phyloP scores from a whole-genome alignment of 2,329 filamentous ascomycete genomes.

The Xylariaceae sp. region DNA sequence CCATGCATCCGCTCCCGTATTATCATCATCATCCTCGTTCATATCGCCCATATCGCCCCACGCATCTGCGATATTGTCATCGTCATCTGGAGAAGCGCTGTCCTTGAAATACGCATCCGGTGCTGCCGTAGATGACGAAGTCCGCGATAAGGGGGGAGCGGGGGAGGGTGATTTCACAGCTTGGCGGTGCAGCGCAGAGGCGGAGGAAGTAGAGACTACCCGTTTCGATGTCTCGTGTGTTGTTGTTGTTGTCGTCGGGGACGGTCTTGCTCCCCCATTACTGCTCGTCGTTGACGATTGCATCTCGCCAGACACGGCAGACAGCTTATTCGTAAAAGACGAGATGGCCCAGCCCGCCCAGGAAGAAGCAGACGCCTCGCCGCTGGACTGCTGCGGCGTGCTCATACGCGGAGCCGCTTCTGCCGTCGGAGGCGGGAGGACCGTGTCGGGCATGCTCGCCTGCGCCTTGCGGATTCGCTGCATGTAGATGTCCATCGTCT shows the following conservation, averaged over 20 bases:
- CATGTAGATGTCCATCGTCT: constrained; percentile 82
- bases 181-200: constrained; percentile 56
- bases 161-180: constrained; percentile 48
- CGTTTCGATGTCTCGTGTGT: constrained; percentile 35
- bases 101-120: constrained; percentile 35
- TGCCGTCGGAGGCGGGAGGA: constrained; percentile 56
- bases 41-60: constrained; percentile 64
- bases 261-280: constrained; percentile 37
- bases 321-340: constrained; percentile 92
- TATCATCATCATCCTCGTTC: constrained; percentile 51
- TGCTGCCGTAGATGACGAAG: constrained; percentile 42
- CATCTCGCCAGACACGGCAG: constrained; percentile 81
- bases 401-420: constrained; percentile 64
- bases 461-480: constrained; percentile 73
- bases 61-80: constrained; percentile 55
- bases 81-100: constrained; percentile 48
- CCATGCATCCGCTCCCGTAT: constrained; percentile 67
- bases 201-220: constrained; percentile 40
- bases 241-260: constrained; percentile 34
- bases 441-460: constrained; percentile 72
- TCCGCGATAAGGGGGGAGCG: constrained; percentile 39
- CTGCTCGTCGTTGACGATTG: constrained; percentile 55
- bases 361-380: constrained; percentile 56
- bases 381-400: constrained; percentile 65
- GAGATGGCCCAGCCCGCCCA: constrained; percentile 99